phyloP scores from a whole-genome alignment of 768 basidiomycete species.

The Podaxis pistillaris region DNA sequence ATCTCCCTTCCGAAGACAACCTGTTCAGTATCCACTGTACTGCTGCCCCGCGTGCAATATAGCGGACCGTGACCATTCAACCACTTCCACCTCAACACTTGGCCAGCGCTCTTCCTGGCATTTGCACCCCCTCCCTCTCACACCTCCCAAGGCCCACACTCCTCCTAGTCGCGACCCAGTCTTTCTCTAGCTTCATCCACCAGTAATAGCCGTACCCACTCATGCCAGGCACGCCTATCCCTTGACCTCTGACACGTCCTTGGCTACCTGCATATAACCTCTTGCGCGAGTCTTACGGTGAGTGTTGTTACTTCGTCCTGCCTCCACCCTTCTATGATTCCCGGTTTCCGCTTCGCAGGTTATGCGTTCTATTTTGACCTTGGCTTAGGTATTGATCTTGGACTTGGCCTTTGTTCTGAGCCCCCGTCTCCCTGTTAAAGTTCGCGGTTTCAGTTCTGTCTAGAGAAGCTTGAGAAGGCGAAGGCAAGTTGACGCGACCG shows the following conservation, averaged over 20 bases:
- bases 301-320: slow-evolving; percentile 11
- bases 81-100: slow-evolving; percentile 34
- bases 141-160: neutral
- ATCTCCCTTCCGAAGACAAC: slow-evolving; percentile 23
- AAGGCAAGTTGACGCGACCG: too few relatives aligned
- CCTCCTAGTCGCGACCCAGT: neutral
- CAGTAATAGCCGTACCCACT: slow-evolving; percentile 36
- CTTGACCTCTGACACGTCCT: slow-evolving; percentile 25
- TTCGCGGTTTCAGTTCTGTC: neutral
- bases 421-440: too few relatives aligned
- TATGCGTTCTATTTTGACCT: too few relatives aligned
- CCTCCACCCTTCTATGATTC: neutral
- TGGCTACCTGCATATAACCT: slow-evolving; percentile 28
- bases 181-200: slow-evolving; percentile 22
- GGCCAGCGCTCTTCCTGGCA: neutral
- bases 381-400: neutral
- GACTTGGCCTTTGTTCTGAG: neutral
- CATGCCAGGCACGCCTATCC: slow-evolving; percentile 33
- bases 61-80: slow-evolving; percentile 38
- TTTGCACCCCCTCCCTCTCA: neutral
- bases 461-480: neutral
- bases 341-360: slow-evolving; percentile 17
- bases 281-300: slow-evolving; percentile 27
- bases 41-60: slow-evolving; percentile 32
- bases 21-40: slow-evolving; percentile 37